Conservation (phyloP, 1,284 basidiomycete species). For the Rhodotorula sp. region DNA sequence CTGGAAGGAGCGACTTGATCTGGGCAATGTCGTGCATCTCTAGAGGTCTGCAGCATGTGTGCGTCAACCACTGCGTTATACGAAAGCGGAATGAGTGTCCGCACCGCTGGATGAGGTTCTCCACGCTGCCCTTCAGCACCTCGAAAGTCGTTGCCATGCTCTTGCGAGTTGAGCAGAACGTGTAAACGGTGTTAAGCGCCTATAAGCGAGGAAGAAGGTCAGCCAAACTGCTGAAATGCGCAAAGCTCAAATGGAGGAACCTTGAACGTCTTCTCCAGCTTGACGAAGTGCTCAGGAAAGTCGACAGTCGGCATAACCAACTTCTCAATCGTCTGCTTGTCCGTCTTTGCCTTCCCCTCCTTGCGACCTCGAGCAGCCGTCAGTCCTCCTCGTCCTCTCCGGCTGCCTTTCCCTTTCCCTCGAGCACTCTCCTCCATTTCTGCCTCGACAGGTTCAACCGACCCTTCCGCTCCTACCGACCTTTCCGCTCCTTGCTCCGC, state of each 20-base stretch:
- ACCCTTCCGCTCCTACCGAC: neutral
- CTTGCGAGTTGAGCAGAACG: slow-evolving; percentile 79
- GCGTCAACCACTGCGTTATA: neutral
- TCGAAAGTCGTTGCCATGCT: slow-evolving; percentile 78
- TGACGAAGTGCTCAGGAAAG: slow-evolving; percentile 50
- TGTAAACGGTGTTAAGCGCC: slow-evolving; percentile 86
- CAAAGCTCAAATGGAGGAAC: too few species aligned
- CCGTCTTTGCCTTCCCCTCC: slow-evolving; percentile 5
- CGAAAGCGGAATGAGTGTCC: slow-evolving; percentile 28
- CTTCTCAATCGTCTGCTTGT: slow-evolving; percentile 29
- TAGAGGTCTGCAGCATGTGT: slow-evolving; percentile 60
- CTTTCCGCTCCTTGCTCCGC: neutral
- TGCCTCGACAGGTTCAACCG: neutral
- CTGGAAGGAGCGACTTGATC: slow-evolving; percentile 82
- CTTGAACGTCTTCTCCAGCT: slow-evolving; percentile 51
- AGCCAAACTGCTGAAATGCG: neutral
- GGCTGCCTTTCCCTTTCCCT: neutral
- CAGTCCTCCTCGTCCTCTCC: neutral
- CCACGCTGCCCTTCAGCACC: slow-evolving; percentile 70
- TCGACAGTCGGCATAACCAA: slow-evolving; percentile 32
- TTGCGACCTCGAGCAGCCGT: neutral
- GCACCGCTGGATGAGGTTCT: slow-evolving; percentile 70
- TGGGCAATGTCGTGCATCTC: slow-evolving; percentile 74
- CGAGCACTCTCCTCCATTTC: neutral
- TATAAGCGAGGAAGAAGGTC: slow-evolving; percentile 45